A percentile compares a stretch with the other conserved stretches of the same genome.
Evolutionary conservation across 2,329 filamentous ascomycete species (phyloP).

Genomic region (Bipolaris victoriae): DNA sequence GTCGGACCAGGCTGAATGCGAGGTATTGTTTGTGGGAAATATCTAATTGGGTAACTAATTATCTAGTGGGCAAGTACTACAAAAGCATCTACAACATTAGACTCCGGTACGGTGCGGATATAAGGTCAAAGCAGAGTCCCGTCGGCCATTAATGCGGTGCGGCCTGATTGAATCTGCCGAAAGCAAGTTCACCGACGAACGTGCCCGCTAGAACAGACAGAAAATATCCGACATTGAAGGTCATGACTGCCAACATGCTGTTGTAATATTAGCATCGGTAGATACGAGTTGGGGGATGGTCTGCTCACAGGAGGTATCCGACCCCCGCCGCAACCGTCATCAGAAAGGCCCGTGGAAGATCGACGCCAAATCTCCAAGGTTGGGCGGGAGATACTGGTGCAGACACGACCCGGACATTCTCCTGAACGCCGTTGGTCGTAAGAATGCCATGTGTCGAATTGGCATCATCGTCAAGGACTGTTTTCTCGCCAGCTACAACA

Average conservation of each 20-base stretch:
- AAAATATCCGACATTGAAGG: constrained; percentile 85
- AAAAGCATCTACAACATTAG: background rate
- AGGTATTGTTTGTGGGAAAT: background rate
- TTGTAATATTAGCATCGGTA: constrained; percentile 24
- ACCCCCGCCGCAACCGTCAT: constrained; percentile 76
- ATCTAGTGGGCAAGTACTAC: background rate
- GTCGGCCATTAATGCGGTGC: constrained; percentile 6
- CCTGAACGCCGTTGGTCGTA: constrained; percentile 79
- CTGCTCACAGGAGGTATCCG: constrained; percentile 82
- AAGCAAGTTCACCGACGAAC: constrained; percentile 83
- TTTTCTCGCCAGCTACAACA: constrained; percentile 68
- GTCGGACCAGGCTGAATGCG: background rate
- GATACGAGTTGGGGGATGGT: background rate
- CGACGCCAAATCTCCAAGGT: constrained; percentile 83
- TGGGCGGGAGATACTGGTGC: constrained; percentile 59
- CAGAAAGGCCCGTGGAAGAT: constrained; percentile 73
- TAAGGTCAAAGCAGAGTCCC: background rate
- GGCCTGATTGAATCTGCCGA: constrained; percentile 69
- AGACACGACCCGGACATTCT: constrained; percentile 76
- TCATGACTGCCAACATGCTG: constrained; percentile 94
- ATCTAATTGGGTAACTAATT: background rate
- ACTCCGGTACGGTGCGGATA: background rate
- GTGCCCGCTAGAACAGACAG: constrained; percentile 76
- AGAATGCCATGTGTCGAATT: constrained; percentile 70
- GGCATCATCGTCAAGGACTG: constrained; percentile 61